Evolutionary conservation across 495 filamentous ascomycete species (phyloP).

Genomic region (Tuber microsphaerosporum): DNA sequence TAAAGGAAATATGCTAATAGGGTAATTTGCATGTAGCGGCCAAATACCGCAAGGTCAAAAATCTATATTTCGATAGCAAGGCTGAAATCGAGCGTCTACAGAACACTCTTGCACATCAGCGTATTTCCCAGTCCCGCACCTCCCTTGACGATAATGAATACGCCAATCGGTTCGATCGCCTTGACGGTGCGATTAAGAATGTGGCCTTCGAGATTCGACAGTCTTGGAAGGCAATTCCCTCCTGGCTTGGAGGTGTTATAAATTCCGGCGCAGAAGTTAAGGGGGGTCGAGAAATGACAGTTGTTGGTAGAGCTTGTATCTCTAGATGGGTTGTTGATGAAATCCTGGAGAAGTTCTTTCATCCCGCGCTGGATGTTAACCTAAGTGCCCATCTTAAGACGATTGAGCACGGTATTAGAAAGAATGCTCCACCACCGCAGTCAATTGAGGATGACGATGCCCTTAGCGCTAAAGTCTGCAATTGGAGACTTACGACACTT

Average conservation of each 20-base stretch:
- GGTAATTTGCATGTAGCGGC: slow-evolving; percentile 51
- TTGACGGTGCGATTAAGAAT: slow-evolving; percentile 92
- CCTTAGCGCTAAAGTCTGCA: slow-evolving; percentile 74
- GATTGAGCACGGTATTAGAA: slow-evolving; percentile 84
- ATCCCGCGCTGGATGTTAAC: slow-evolving; percentile 68
- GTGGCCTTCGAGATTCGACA: slow-evolving; percentile 92
- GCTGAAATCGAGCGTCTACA: slow-evolving; percentile 89
- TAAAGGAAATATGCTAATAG: slow-evolving; percentile 49
- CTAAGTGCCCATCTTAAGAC: slow-evolving; percentile 72
- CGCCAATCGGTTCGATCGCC: slow-evolving; percentile 74
- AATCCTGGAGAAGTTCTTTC: slow-evolving; percentile 83
- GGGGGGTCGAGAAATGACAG: slow-evolving; percentile 94
- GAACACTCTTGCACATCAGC: slow-evolving; percentile 90
- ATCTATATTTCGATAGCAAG: slow-evolving; percentile 93
- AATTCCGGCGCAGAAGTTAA: slow-evolving; percentile 73
- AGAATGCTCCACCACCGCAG: slow-evolving; percentile 58
- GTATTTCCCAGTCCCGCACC: slow-evolving; percentile 87
- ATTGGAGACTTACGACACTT: slow-evolving; percentile 87
- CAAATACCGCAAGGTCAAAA: slow-evolving; percentile 97
- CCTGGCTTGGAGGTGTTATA: slow-evolving; percentile 68
- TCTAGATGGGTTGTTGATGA: slow-evolving; percentile 87
- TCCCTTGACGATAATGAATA: slow-evolving; percentile 97
- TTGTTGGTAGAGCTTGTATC: slow-evolving; percentile 83
- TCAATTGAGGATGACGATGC: slow-evolving; percentile 86
- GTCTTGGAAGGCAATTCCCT: slow-evolving; percentile 73